phyloP scores from a whole-genome alignment of 2,329 filamentous ascomycete genomes.

The Chaetomium globosum region DNA sequence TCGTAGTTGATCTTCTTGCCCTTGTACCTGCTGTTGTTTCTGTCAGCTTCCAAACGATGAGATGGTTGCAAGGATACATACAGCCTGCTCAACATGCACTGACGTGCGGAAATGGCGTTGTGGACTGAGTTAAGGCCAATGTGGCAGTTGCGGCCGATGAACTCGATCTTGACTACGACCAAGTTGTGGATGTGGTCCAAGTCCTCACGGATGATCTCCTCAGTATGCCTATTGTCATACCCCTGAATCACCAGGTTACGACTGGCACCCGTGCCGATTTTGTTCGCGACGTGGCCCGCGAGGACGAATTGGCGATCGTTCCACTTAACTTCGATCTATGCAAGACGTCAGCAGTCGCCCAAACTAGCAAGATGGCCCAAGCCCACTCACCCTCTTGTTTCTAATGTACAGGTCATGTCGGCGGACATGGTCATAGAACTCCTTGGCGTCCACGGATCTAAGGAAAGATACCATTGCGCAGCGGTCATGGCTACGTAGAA shows the following conservation, averaged over 20 bases:
- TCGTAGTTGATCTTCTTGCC: constrained; percentile 70
- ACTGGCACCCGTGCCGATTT: constrained; percentile 67
- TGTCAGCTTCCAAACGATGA: constrained; percentile 14
- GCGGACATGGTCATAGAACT: constrained; percentile 67
- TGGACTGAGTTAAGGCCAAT: constrained; percentile 78
- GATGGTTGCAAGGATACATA: constrained; percentile 42
- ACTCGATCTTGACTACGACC: constrained; percentile 66
- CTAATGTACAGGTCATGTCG: constrained; percentile 69
- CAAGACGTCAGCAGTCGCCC: constrained; percentile 8
- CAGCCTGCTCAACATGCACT: constrained; percentile 71
- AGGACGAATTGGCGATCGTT: constrained; percentile 70
- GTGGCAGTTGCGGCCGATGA: constrained; percentile 61
- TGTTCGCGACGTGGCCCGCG: constrained; percentile 63
- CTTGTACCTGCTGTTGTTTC: constrained; percentile 63
- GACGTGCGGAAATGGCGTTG: constrained; percentile 73
- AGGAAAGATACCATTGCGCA: constrained; percentile 71
- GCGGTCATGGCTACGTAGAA: constrained; percentile 61
- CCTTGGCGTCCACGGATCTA: constrained; percentile 60
- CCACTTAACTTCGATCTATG: constrained; percentile 70
- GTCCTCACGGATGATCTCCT: constrained; percentile 67
- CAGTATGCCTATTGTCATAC: constrained; percentile 61
- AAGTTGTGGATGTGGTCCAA: constrained; percentile 83
- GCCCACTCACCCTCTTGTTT: constrained; percentile 63
- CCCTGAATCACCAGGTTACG: constrained; percentile 72
- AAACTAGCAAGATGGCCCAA: neutral